Conservation (phyloP, 768 basidiomycete genomes). For the Dacryopinax primogenitus region DNA sequence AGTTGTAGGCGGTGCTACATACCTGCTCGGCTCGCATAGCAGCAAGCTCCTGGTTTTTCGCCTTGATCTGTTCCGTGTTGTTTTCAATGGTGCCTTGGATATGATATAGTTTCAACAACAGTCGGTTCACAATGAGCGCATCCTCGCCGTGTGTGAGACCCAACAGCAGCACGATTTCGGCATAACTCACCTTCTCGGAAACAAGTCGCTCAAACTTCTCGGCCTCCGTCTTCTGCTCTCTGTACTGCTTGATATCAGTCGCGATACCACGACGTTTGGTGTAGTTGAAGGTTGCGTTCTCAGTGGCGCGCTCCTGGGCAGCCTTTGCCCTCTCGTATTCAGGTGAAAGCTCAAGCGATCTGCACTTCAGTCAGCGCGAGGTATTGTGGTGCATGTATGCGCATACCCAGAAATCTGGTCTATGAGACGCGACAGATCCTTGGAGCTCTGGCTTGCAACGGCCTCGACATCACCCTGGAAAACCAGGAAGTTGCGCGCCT, state of each 20-base stretch:
- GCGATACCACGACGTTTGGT: constrained; percentile 86
- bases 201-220: constrained; percentile 70
- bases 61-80: constrained; percentile 55
- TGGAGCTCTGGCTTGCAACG: constrained; percentile 86
- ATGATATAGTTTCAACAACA: constrained; percentile 80
- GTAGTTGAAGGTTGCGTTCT: constrained; percentile 89
- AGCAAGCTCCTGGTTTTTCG: constrained; percentile 57
- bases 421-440: constrained; percentile 76
- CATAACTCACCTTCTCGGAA: constrained; percentile 49
- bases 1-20: neutral
- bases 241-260: constrained; percentile 92
- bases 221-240: constrained; percentile 90
- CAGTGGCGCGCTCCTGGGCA: constrained; percentile 79
- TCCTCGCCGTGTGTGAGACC: constrained; percentile 38
- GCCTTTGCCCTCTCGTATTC: constrained; percentile 86
- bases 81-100: constrained; percentile 71
- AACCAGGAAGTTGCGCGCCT: constrained; percentile 97
- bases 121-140: constrained; percentile 62
- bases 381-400: neutral
- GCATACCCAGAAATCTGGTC: constrained; percentile 80
- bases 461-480: constrained; percentile 99
- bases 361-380: constrained; percentile 11
- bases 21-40: constrained; percentile 56
- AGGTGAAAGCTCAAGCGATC: constrained; percentile 69
- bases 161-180: neutral